Evolutionary conservation across 73 alveolate genomes (phyloP).

Genomic region (Tetrahymena malaccensis): DNA sequence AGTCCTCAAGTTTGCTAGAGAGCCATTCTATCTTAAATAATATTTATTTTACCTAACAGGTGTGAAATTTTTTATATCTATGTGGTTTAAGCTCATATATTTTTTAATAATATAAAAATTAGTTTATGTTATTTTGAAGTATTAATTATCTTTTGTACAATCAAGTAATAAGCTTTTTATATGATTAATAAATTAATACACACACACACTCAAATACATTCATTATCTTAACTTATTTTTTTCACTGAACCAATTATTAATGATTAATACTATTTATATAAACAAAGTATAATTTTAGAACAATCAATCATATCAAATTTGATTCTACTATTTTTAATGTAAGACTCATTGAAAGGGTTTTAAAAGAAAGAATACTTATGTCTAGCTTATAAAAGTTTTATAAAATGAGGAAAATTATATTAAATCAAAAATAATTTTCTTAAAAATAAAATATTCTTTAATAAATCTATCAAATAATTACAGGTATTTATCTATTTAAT

Average conservation of each 20-base stretch:
- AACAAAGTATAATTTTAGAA: neutral
- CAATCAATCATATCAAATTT: neutral
- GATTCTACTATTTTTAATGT: neutral
- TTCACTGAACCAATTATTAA: neutral
- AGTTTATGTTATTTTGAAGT: neutral
- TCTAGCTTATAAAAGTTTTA: no score
- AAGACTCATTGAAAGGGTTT: no score
- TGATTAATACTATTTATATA: neutral
- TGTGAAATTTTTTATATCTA: neutral
- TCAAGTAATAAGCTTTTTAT: neutral
- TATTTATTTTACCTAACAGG: neutral
- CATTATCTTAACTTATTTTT: no score
- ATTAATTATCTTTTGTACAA: no score
- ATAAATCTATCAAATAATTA: no score
- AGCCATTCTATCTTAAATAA: neutral
- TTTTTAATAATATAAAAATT: no score
- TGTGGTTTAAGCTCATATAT: neutral
- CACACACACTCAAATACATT: no score
- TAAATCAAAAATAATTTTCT: no score
- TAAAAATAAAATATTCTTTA: no score
- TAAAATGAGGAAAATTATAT: no score
- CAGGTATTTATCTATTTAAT: no score
- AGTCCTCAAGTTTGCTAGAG: neutral
- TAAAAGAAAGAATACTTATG: neutral
- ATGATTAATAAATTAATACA: no score